Base-by-base conservation (phyloP, 1,284 basidiomycete genomes). In the Exobasidium cylindrosporum region DNA sequence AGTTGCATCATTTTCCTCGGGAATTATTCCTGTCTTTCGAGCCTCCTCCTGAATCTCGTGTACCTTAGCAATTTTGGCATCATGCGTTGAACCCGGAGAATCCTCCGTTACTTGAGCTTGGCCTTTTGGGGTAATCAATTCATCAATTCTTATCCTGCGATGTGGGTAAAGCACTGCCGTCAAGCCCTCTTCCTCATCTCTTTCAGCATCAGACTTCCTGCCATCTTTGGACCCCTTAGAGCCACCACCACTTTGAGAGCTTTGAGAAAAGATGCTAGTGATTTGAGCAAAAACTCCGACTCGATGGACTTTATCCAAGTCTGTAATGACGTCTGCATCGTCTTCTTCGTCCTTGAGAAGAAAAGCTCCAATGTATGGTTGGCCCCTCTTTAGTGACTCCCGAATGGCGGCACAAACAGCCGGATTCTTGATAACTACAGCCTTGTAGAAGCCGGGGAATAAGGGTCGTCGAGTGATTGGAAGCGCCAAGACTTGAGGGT, bases 201-300 rank as follows among this genome's bases (percentile, higher is more conserved):
- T 92, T 80, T 96, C 97, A 14, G 29, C 23, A 14, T 43, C 24
- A 56, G 63, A 62, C 59, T 66, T 65, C 63, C 78, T 81, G 85
- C 85, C 28, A 66, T 72, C 14, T 80, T 71, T 57, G 84, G 83
- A 28, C 84, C 73, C 28, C 66, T 67, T 35, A 57, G 71, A 35
- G 4, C 59, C 66, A 11, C 63, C 64, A 5, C 59, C 66, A 11
- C 63, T 65, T 62, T 67, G 64, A 7, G 65, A 62, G 35, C 63
- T 62, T 60, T 74, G 69, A 3, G 73, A 70, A 81, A 97, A 98
- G 3, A 95, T 89, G 71, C 90, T 93, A 0, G 95, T 97, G 66
- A 98, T 93, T 82, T 98, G 95, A 2, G 93, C 93, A 78, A 98
- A 97, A 7, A 98, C 93, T 64, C 96, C 96, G 60, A 97, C 92